phyloP scores from a whole-genome alignment of 306 rosid genomes.

The Sophora flavescens region DNA sequence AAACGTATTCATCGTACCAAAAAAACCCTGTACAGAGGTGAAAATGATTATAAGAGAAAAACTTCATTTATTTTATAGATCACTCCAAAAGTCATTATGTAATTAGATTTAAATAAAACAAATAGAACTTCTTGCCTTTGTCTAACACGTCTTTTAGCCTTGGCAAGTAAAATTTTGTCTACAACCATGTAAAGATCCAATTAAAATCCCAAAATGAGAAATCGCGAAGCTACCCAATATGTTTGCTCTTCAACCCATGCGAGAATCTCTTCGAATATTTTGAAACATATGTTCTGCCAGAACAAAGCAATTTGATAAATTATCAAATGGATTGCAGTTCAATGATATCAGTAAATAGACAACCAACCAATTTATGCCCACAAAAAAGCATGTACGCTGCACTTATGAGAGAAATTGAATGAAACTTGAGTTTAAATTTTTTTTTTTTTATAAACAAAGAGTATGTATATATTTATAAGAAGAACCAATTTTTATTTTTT shows the following conservation, averaged over 20 bases:
- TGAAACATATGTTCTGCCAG: conserved; percentile 74
- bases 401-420: conserved; percentile 20
- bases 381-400: neutral
- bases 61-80: too few species aligned
- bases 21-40: too few species aligned
- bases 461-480: too few species aligned
- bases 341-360: conserved; percentile 22
- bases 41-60: too few species aligned
- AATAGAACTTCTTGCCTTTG: too few species aligned
- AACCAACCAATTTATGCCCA: conserved; percentile 27
- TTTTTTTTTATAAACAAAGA: neutral
- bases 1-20: too few species aligned
- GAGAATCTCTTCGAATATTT: conserved; percentile 82
- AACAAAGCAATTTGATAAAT: conserved; percentile 45
- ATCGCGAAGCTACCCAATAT: conserved; percentile 95
- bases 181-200: conserved; percentile 70
- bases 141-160: too few species aligned
- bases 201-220: conserved; percentile 91
- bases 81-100: too few species aligned
- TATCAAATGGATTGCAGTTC: conserved; percentile 30
- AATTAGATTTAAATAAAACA: too few species aligned
- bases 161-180: too few species aligned
- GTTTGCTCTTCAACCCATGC: conserved; percentile 96
- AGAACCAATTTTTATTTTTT: too few species aligned
- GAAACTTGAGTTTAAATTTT: conserved; percentile 28